These are phyloP conservation scores for Micromonas pusilla DNA, from an alignment of 139 green algal species.

Conservation along the genomic window DNA sequence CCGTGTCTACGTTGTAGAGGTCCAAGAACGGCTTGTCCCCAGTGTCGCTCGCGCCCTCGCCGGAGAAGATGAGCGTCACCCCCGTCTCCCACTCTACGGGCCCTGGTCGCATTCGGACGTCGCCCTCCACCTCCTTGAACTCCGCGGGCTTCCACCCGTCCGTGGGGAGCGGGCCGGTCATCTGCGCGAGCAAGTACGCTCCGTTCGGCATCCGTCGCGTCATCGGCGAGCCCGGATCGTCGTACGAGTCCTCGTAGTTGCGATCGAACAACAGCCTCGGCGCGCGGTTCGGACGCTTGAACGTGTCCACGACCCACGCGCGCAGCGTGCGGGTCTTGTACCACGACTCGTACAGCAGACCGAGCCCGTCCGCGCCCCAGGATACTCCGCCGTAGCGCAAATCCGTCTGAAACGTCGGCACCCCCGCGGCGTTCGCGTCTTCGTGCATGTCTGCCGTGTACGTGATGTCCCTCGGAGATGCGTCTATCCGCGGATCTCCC, in stretches of 20 bases:
- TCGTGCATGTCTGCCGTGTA: slow-evolving; percentile 62
- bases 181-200: slow-evolving; percentile 48
- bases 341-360: slow-evolving; percentile 81
- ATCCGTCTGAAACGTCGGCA: slow-evolving; percentile 41
- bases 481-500: slow-evolving; percentile 78
- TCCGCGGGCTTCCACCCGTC: background rate
- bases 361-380: slow-evolving; percentile 75
- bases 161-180: background rate
- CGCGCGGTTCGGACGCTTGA: background rate
- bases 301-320: background rate
- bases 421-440: slow-evolving; percentile 26
- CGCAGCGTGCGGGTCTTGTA: slow-evolving; percentile 38
- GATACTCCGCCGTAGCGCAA: slow-evolving; percentile 70
- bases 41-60: slow-evolving; percentile 65
- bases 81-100: slow-evolving; percentile 28
- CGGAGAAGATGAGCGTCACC: slow-evolving; percentile 69
- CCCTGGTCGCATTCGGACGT: slow-evolving; percentile 1
- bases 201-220: slow-evolving; percentile 56
- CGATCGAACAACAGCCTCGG: slow-evolving; percentile 22
- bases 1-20: slow-evolving; percentile 55
- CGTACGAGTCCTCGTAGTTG: slow-evolving; percentile 92
- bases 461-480: slow-evolving; percentile 84
- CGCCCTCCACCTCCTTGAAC: slow-evolving; percentile 60
- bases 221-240: slow-evolving; percentile 76
- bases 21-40: slow-evolving; percentile 91